Evolutionary conservation across 2,329 filamentous ascomycete genomes (phyloP).

Genomic region (Penicillium sp.): DNA sequence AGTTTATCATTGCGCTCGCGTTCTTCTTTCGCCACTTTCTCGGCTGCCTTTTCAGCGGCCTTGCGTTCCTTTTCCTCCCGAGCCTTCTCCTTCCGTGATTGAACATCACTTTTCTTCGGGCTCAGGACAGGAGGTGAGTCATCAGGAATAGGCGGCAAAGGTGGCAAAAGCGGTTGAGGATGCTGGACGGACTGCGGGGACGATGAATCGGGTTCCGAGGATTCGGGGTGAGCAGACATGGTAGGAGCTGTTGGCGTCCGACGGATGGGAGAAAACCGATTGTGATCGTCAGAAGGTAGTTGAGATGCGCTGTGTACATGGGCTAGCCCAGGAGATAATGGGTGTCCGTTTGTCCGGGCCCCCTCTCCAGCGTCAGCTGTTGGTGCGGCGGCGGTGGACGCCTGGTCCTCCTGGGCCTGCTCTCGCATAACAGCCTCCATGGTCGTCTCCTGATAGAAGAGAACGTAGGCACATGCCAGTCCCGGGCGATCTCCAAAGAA

Average conservation of each 20-base stretch:
- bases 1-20: conserved; percentile 1
- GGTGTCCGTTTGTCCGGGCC: conserved; percentile 33
- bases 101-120: conserved; percentile 61
- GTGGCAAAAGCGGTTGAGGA: conserved; percentile 23
- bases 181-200: conserved; percentile 12
- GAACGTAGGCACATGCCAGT: conserved; percentile 89
- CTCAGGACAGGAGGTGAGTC: conserved; percentile 38
- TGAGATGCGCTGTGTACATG: conserved; percentile 43
- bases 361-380: conserved; percentile 49
- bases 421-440: conserved; percentile 68
- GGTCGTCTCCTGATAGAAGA: conserved; percentile 94
- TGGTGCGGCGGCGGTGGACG: conserved; percentile 32
- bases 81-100: conserved; percentile 65
- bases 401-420: conserved; percentile 72
- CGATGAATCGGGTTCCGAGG: conserved; percentile 22
- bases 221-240: conserved; percentile 45
- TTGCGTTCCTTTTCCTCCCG: conserved; percentile 59
- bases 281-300: conserved; percentile 38
- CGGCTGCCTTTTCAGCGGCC: conserved; percentile 43
- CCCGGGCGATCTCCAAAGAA: conserved; percentile 94
- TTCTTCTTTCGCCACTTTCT: conserved; percentile 42
- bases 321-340: conserved; percentile 25
- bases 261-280: conserved; percentile 31
- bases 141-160: conserved; percentile 34
- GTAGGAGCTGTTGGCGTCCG: conserved; percentile 45